phyloP scores from a whole-genome alignment of 1,284 basidiomycete species.

The Rhodotorula sp. region DNA sequence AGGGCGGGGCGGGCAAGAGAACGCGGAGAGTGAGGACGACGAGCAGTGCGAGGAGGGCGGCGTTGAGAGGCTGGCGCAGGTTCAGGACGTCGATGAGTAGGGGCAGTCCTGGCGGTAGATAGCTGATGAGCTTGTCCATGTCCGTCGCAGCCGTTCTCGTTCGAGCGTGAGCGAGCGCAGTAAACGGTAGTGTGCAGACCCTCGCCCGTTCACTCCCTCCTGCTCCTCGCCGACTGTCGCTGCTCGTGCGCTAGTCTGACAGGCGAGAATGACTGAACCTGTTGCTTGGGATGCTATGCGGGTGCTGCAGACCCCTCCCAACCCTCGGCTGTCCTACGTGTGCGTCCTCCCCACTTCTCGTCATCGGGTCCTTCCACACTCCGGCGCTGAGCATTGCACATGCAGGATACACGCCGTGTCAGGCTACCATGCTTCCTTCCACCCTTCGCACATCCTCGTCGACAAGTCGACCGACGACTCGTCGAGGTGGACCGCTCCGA shows the following conservation, averaged over 20 bases:
- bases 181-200: background rate
- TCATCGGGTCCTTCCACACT: background rate
- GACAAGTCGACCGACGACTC: conserved; percentile 43
- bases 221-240: too few species aligned
- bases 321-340: conserved; percentile 12
- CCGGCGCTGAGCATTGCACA: background rate
- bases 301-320: background rate
- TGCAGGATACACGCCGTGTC: conserved; percentile 41
- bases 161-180: background rate
- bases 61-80: conserved; percentile 18
- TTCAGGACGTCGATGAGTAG: background rate
- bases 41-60: conserved; percentile 34
- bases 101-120: background rate
- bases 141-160: too few species aligned
- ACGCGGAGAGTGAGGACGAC: conserved; percentile 28
- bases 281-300: background rate
- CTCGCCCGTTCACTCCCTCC: too few species aligned
- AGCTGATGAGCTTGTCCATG: background rate
- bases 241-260: too few species aligned
- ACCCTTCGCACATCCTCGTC: conserved; percentile 43
- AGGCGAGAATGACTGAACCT: background rate
- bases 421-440: conserved; percentile 44
- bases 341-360: conserved; percentile 2
- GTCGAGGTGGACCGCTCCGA: conserved; percentile 41
- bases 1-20: conserved; percentile 32